phyloP scores from a whole-genome alignment of 1,139 yeast genomes.

The Sugiyamaella neomexicana region DNA sequence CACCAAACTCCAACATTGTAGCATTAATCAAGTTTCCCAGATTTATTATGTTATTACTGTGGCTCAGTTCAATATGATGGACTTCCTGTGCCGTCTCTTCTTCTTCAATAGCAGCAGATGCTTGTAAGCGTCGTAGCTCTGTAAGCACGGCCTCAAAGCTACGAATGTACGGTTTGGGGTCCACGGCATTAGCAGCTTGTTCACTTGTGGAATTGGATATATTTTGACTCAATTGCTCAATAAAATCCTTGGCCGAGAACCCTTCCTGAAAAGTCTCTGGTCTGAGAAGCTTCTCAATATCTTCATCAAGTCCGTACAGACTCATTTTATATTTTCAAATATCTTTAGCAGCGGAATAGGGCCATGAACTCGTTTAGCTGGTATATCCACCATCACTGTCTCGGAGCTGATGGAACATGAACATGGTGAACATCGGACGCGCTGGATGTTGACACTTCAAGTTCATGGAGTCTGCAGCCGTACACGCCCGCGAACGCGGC shows the following conservation, averaged over 20 bases:
- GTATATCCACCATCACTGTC: not conserved
- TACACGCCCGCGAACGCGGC: not conserved
- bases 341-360: not conserved
- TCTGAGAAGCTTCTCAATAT: conserved; percentile 63
- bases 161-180: conserved; percentile 92
- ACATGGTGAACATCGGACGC: not conserved
- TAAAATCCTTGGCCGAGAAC: conserved; percentile 74
- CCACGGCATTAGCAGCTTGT: conserved; percentile 41
- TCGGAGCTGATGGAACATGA: conserved; percentile 2
- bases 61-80: conserved; percentile 61
- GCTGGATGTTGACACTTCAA: not conserved
- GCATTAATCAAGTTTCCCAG: conserved; percentile 44
- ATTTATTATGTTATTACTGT: conserved; percentile 63
- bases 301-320: conserved; percentile 65
- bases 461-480: not conserved
- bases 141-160: conserved; percentile 85
- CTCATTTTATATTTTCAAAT: conserved; percentile 15
- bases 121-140: conserved; percentile 61
- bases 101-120: conserved; percentile 54
- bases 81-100: conserved; percentile 56
- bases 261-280: conserved; percentile 74
- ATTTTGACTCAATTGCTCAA: conserved; percentile 77
- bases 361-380: not conserved
- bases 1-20: conserved; percentile 51
- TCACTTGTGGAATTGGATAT: conserved; percentile 43